Conservation (phyloP, 352 stramenopile species). For the Phytophthora boehmeriae region DNA sequence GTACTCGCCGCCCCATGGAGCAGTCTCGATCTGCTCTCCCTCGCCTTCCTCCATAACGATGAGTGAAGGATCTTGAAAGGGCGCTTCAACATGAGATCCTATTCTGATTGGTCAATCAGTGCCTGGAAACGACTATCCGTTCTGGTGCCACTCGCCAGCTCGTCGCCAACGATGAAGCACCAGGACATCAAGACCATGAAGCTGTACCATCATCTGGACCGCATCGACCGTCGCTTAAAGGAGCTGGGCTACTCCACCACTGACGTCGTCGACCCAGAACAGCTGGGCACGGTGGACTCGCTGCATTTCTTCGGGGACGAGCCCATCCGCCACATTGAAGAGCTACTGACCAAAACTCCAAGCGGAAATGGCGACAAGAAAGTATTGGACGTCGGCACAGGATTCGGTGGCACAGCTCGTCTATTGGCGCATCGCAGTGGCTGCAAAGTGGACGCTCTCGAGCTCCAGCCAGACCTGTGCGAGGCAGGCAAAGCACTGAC, state of each 20-base stretch:
- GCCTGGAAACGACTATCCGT: background rate
- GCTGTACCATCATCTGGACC: conserved; percentile 81
- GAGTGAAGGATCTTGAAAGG: background rate
- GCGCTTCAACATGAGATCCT: too few relatives aligned
- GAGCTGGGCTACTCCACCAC: conserved; percentile 31
- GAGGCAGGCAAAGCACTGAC: conserved; percentile 64
- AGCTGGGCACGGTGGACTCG: conserved; percentile 57
- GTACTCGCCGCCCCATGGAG: conserved; percentile 4
- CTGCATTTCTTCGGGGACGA: conserved; percentile 76
- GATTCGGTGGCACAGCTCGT: conserved; percentile 87
- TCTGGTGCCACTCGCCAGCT: background rate
- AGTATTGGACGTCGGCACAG: conserved; percentile 91
- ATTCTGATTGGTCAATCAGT: too few relatives aligned
- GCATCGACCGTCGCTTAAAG: conserved; percentile 72
- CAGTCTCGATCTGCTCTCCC: background rate
- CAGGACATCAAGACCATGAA: conserved; percentile 91
- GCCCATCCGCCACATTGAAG: conserved; percentile 52
- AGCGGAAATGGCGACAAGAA: conserved; percentile 13
- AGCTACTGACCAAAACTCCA: conserved; percentile 32
- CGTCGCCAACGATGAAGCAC: conserved; percentile 20
- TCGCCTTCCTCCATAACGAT: conserved; percentile 17
- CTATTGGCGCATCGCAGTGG: conserved; percentile 76
- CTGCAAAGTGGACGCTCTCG: conserved; percentile 72
- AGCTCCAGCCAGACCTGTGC: conserved; percentile 81
- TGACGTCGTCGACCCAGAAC: conserved; percentile 49